Conservation (phyloP, 2,329 filamentous ascomycete species). For the Ophiostoma populinum region DNA sequence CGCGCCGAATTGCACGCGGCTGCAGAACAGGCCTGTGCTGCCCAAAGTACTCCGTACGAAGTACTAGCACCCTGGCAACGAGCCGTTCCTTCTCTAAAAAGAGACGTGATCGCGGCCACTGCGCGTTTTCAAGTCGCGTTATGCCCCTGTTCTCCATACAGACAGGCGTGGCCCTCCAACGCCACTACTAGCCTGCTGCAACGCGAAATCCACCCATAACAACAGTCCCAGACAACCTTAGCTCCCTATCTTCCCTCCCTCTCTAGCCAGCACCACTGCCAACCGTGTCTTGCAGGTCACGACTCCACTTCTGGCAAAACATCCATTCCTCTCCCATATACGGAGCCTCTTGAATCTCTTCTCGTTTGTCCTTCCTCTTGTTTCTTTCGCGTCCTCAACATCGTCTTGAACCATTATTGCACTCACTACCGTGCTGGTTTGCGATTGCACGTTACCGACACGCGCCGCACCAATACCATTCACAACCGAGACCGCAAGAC, state of each 20-base stretch:
- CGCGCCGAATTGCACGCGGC: too few species aligned
- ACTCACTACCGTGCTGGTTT: too few species aligned
- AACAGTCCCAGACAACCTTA: background rate
- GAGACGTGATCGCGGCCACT: background rate
- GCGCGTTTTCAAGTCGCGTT: conserved; percentile 3
- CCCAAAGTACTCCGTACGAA: too few species aligned
- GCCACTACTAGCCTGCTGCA: background rate
- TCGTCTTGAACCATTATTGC: too few species aligned
- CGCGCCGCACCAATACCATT: background rate
- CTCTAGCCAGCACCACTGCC: background rate
- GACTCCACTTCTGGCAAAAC: conserved; percentile 14
- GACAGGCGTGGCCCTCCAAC: too few species aligned
- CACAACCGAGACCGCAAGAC: too few species aligned
- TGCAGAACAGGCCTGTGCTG: too few species aligned
- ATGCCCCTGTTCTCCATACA: too few species aligned
- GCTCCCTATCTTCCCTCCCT: background rate
- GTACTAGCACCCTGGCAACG: too few species aligned
- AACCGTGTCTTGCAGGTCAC: conserved; percentile 2
- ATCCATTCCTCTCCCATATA: conserved; percentile 13
- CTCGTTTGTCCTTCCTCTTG: background rate
- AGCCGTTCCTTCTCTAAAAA: too few species aligned
- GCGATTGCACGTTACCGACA: too few species aligned
- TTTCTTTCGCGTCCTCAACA: too few species aligned
- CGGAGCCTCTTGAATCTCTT: conserved; percentile 1
- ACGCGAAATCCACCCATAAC: background rate